These are phyloP conservation scores for Chaetoceros tenuissimus DNA, from an alignment of 108 stramenopile species.

Conservation along the genomic window DNA sequence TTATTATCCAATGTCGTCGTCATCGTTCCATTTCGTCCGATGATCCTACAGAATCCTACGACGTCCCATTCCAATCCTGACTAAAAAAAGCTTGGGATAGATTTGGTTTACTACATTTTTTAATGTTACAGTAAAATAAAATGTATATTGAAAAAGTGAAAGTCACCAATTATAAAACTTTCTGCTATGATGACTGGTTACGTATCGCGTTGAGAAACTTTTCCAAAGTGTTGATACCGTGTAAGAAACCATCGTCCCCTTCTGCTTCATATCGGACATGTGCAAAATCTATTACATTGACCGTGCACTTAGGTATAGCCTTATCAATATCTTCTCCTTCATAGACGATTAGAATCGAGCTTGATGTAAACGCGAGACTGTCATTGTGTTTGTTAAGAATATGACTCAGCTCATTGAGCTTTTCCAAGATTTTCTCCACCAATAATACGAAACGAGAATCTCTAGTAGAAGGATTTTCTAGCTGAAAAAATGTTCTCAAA, in stretches of 20 bases:
- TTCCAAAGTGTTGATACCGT: no score
- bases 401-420: slow-evolving; percentile 27
- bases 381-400: slow-evolving; percentile 58
- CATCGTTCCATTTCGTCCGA: no score
- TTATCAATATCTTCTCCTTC: slow-evolving; percentile 40
- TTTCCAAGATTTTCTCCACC: slow-evolving; percentile 26
- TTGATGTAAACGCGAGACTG: slow-evolving; percentile 52
- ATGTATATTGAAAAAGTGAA: no score
- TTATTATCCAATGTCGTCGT: no score
- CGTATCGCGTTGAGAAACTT: no score
- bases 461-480: background rate
- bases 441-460: slow-evolving; percentile 16
- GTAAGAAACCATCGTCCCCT: slow-evolving; percentile 39
- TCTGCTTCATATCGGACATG: slow-evolving; percentile 52
- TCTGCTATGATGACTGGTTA: no score
- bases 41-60: no score
- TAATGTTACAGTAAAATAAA: no score
- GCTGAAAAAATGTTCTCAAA: slow-evolving; percentile 38
- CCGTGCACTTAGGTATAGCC: background rate
- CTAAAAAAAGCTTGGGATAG: no score
- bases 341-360: slow-evolving; percentile 69
- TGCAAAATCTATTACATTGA: slow-evolving; percentile 81
- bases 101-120: no score
- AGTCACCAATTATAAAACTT: no score
- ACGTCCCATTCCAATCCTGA: no score